phyloP scores from a whole-genome alignment of 345 rosid genomes.

The Microthlaspi erraticum region DNA sequence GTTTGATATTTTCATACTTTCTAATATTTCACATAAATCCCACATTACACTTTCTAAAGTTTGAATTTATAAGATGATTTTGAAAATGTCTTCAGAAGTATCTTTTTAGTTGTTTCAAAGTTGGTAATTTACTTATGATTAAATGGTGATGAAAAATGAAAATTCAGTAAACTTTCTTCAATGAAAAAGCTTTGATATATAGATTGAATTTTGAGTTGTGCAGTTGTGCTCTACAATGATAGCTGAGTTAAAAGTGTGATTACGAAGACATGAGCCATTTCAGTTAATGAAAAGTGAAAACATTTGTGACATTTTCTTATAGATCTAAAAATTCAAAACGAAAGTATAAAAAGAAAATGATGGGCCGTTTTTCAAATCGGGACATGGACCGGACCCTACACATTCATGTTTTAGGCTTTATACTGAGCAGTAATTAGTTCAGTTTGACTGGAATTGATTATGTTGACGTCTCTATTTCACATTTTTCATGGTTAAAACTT shows the following conservation, averaged over 20 bases:
- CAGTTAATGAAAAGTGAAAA: neutral
- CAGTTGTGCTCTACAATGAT: too few relatives aligned
- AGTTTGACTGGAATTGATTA: neutral
- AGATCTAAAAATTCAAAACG: neutral
- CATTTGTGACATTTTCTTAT: neutral
- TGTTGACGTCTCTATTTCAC: neutral
- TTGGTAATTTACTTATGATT: neutral
- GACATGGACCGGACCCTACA: neutral
- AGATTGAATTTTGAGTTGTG: neutral
- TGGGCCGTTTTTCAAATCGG: too few relatives aligned
- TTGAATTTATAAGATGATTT: neutral
- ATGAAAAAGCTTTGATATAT: too few relatives aligned
- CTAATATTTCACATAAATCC: neutral
- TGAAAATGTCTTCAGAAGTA: neutral
- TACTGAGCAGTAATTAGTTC: neutral
- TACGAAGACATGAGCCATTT: neutral
- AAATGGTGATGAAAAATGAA: neutral
- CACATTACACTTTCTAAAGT: neutral
- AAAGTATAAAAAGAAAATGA: too few relatives aligned
- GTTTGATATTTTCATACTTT: neutral
- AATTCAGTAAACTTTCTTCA: too few relatives aligned
- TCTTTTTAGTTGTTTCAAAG: neutral
- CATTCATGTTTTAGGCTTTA: conserved; percentile 4
- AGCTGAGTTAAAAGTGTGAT: neutral
- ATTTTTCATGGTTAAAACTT: too few relatives aligned